Base-by-base conservation (phyloP, 352 stramenopile species). In the Globisporangium camurandrum region DNA sequence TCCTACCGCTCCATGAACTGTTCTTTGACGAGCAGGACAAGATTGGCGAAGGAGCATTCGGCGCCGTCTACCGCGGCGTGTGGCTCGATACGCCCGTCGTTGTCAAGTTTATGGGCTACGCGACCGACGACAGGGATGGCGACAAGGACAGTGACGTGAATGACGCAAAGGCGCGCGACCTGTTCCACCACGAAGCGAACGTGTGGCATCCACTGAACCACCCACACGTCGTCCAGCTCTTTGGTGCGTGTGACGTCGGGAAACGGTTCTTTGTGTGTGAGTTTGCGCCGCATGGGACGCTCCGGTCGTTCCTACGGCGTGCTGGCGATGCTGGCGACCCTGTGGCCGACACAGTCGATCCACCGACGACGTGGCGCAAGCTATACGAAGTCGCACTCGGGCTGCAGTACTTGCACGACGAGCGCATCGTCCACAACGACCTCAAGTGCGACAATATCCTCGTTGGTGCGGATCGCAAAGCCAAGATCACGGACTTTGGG, bases 401-500 rank as follows among this genome's bases (percentile, higher is more conserved):
- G 2, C 41, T 66, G 17, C 53, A 56, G 37, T 62, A 61, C 19
- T 47, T 66, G 3, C 62, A 66, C 41, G 34, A 51, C 16, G 26
- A 40, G 4, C 45, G 47, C 20, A 36, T 66, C 5, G 45, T 60
- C 17, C 54, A 61, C 30, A 54, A 53, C 19, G 38, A 58, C 44
- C 24, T 69, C 27, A 58, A 58, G 34, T 61, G 62, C 54, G 46
- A 59, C 36, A 58, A 62, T 34, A 56, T 69, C 39, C 30, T 66
- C 8, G 10, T 66, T 1, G 44, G 43, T 12, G 24, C 9, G 10
- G 46, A 63, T 27, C 23, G 42, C 8, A 33, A 44, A 9, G 30
- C 59, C 3, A 67, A 66, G 26, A 47, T 71, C n/a, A 54, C 56
- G 4, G 63, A 64, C 34, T 59, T 59, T 51, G 49, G 63, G 16